Conservation (phyloP, 2,329 filamentous ascomycete species). For the Grosmannia clavigera region DNA sequence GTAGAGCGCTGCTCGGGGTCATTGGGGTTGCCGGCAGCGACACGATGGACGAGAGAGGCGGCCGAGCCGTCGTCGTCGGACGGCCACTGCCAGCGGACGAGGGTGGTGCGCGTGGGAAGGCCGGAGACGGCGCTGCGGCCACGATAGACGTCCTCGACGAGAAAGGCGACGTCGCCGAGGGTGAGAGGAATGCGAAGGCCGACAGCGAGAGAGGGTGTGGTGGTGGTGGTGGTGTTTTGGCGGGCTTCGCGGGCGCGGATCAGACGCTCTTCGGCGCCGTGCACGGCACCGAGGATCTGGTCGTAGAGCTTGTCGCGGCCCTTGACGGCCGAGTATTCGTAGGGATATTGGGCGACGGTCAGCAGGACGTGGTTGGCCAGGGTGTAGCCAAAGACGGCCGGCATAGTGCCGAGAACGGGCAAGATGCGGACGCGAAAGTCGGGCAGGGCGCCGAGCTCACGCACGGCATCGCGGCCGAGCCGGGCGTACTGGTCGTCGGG, state of each 20-base stretch:
- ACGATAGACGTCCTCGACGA: slow-evolving; percentile 79
- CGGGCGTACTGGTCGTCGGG: slow-evolving; percentile 80
- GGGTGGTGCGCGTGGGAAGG: slow-evolving; percentile 61
- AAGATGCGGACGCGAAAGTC: slow-evolving; percentile 93
- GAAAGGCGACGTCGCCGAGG: slow-evolving; percentile 69
- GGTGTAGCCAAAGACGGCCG: slow-evolving; percentile 85
- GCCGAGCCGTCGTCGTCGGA: slow-evolving; percentile 26
- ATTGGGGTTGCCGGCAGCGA: slow-evolving; percentile 47
- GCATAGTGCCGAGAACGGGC: slow-evolving; percentile 93
- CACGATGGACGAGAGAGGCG: slow-evolving; percentile 21
- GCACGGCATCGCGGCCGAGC: slow-evolving; percentile 51
- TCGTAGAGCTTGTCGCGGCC: slow-evolving; percentile 88
- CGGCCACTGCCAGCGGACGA: slow-evolving; percentile 60
- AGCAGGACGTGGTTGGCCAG: slow-evolving; percentile 89
- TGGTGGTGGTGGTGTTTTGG: background rate
- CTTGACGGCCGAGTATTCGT: slow-evolving; percentile 72
- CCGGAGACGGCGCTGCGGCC: slow-evolving; percentile 76
- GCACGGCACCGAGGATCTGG: slow-evolving; percentile 60
- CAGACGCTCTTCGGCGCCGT: slow-evolving; percentile 67
- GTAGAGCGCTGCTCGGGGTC: slow-evolving; percentile 63
- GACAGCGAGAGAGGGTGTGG: slow-evolving; percentile 31
- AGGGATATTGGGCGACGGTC: slow-evolving; percentile 65
- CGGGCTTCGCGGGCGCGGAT: slow-evolving; percentile 27
- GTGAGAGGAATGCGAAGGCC: slow-evolving; percentile 73
- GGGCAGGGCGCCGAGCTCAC: slow-evolving; percentile 75